These are phyloP conservation scores for Cyberlindnera misumaiensis DNA, from an alignment of 805 yeast genomes.

Conservation along the genomic window DNA sequence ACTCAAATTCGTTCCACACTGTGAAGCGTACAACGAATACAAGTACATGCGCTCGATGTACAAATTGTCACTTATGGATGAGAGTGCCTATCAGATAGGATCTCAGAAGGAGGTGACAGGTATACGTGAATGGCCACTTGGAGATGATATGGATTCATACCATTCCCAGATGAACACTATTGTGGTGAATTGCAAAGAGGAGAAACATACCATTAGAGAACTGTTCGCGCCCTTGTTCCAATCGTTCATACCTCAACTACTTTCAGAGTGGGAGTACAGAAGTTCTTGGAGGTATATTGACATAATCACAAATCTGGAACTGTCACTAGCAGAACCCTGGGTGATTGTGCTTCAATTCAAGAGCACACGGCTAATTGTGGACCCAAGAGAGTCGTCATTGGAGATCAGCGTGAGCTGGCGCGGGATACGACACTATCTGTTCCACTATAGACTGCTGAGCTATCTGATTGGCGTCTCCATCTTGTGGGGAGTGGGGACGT, in stretches of 20 bases:
- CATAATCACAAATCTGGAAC: conserved; percentile 10
- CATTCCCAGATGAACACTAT: conserved; percentile 17
- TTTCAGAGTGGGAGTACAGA: conserved; percentile 6
- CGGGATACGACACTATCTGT: conserved; percentile 20
- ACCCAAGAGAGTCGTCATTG: conserved; percentile 14
- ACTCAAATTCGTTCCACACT: conserved; percentile 6
- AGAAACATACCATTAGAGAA: conserved; percentile 2
- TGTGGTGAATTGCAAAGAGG: conserved; percentile 11
- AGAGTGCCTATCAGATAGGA: not conserved
- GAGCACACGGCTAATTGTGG: conserved; percentile 11
- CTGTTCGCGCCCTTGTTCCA: conserved; percentile 14
- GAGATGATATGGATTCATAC: not conserved
- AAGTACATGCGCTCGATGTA: not conserved
- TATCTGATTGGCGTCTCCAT: conserved; percentile 14
- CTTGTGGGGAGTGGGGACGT: conserved; percentile 17
- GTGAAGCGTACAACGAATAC: not conserved
- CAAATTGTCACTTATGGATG: not conserved
- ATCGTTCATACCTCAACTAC: conserved; percentile 15
- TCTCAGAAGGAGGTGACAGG: not conserved
- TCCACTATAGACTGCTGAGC: conserved; percentile 18
- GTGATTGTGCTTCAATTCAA: conserved; percentile 20
- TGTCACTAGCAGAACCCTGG: conserved; percentile 8
- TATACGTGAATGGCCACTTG: not conserved
- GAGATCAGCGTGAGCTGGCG: conserved; percentile 17
- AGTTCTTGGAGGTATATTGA: conserved; percentile 4